Conservation (phyloP, 768 basidiomycete species). For the Cyclocybe aegerita region DNA sequence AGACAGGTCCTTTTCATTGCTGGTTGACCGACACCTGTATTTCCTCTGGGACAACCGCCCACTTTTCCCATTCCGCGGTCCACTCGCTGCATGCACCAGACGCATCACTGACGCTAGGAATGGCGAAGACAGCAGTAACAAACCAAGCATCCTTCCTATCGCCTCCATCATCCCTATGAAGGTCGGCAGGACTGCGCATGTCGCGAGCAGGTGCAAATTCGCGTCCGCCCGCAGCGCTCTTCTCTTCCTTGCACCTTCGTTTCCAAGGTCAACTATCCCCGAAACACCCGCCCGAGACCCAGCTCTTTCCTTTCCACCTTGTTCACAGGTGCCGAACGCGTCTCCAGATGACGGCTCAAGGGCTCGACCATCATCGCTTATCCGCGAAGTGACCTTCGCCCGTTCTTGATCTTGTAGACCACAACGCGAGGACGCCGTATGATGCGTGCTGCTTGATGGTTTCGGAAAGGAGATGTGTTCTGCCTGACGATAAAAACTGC, state of each 20-base stretch:
- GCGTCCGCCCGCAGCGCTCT: slow-evolving; percentile 64
- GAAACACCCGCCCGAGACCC: slow-evolving; percentile 60
- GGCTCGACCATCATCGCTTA: slow-evolving; percentile 65
- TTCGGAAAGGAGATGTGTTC: too few species aligned
- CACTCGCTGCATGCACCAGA: slow-evolving; percentile 43
- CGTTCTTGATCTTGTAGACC: slow-evolving; percentile 58
- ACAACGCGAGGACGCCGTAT: too few species aligned
- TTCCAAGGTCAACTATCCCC: slow-evolving; percentile 53
- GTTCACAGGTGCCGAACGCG: slow-evolving; percentile 49
- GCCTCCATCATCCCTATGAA: slow-evolving; percentile 46
- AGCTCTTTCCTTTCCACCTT: slow-evolving; percentile 47
- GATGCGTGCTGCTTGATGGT: too few species aligned
- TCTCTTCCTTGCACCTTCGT: slow-evolving; percentile 23
- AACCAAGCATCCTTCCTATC: slow-evolving; percentile 50
- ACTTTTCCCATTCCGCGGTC: slow-evolving; percentile 47
- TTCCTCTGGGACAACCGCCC: slow-evolving; percentile 39
- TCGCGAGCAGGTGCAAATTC: slow-evolving; percentile 68
- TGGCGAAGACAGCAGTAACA: slow-evolving; percentile 64
- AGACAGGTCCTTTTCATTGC: background rate
- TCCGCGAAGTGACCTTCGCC: slow-evolving; percentile 49
- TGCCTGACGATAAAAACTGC: too few species aligned
- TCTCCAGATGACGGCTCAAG: slow-evolving; percentile 46
- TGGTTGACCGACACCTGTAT: slow-evolving; percentile 18
- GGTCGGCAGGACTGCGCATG: slow-evolving; percentile 68
- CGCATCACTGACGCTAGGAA: slow-evolving; percentile 41